Evolutionary conservation across 352 stramenopile genomes (phyloP).

Genomic region (Globisporangium polare): DNA sequence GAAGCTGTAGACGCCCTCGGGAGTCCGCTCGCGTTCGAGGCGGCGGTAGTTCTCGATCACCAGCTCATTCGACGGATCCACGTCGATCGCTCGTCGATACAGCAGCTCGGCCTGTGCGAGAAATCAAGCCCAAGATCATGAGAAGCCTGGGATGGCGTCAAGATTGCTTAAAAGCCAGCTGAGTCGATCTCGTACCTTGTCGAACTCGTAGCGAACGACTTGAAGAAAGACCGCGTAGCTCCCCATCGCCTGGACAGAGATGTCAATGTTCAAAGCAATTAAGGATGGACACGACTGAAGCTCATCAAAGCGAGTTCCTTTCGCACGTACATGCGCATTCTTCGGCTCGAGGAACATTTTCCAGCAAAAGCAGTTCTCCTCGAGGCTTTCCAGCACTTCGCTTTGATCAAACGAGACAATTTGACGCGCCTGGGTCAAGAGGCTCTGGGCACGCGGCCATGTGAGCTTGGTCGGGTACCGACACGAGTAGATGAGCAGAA

Average conservation of each 20-base stretch:
- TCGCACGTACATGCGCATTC: constrained; percentile 35
- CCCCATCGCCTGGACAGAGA: constrained; percentile 36
- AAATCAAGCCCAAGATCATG: not conserved
- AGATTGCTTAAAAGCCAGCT: not conserved
- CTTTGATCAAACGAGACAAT: not conserved
- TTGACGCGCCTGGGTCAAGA: constrained; percentile 28
- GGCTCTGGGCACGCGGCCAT: constrained; percentile 33
- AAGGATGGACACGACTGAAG: not conserved
- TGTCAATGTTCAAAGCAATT: not conserved
- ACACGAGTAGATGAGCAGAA: constrained; percentile 54
- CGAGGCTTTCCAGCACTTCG: constrained; percentile 25
- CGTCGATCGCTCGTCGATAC: constrained; percentile 59
- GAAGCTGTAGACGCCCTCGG: constrained; percentile 41
- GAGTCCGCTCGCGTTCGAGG: constrained; percentile 45
- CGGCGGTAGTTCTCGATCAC: constrained; percentile 61
- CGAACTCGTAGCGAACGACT: constrained; percentile 49
- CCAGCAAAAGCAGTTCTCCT: constrained; percentile 63
- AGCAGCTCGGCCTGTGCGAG: constrained; percentile 45
- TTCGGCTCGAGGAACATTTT: constrained; percentile 51
- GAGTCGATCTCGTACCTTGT: constrained; percentile 29
- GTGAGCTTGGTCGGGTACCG: constrained; percentile 55
- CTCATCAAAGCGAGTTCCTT: not conserved
- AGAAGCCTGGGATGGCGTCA: not conserved
- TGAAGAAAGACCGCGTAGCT: constrained; percentile 67
- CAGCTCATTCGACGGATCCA: constrained; percentile 39